Base-by-base conservation (phyloP, 2,329 filamentous ascomycete species). In the Huntiella savannae region DNA sequence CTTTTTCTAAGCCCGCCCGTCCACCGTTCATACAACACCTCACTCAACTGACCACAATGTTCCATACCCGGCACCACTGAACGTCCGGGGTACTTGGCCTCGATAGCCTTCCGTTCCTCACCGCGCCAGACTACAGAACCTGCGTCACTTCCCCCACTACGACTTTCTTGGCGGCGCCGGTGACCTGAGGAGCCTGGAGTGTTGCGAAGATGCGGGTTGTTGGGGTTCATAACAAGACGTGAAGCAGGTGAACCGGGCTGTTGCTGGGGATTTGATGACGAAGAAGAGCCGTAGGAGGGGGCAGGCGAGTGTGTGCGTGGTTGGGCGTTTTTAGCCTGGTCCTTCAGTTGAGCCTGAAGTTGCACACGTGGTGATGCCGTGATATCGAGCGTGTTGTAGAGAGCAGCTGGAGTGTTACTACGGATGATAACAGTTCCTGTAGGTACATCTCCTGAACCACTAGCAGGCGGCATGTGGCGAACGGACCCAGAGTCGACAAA, bases 21-120 rank as follows among this genome's bases (percentile, higher is more conserved):
- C 91, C 91, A 98, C 38, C 88, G 75, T 12, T 79, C 76, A 62
- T 95, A 96, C 15, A 98, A 71, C 15, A 93, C 83, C 59, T 95
- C 86, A 1, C 83, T 84, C 34, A 96, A 69, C 58, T 93, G 77
- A 57, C 85, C 84, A 53, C 81, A 82, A 62, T 95, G 88, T 61
- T 95, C 87, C 83, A 95, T 88, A 2, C 86, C 88, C 1, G 77
- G 71, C 40, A 63, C 62, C 2, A 70, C 57, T 45, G 70, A 64
- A 35, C 69, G 67, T 1, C 71, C 71, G 1, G 72, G 73, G 46
- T 71, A 74, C 54, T 67, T 72, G 12, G 66, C 61, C 53, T 71
- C 67, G 7, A 73, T 52, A 2, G 62, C 60, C 37, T 46, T 40
- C 32, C 47, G 39, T 10, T 45, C 46, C 12, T 15, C 34, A 6